Base-by-base conservation (phyloP, 495 filamentous ascomycete genomes). In the Evernia prunastri region DNA sequence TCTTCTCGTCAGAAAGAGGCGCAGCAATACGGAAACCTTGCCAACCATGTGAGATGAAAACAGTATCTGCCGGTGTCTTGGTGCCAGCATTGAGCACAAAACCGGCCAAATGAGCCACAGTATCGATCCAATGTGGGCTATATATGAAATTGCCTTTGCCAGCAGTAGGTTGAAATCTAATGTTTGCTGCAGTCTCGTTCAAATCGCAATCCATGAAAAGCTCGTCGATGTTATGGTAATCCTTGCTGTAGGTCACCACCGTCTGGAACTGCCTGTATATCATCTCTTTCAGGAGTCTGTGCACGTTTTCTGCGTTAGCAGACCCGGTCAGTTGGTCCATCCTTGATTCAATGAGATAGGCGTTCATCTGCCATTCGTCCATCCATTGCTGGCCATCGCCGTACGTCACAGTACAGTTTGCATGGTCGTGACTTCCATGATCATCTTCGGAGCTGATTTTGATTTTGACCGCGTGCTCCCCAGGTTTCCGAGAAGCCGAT, bases 41-140 rank as follows among this genome's bases (percentile, higher is more conserved):
- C 82, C 86, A 89, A 20, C 86, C 84, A 70, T 88, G 85, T 17
- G 81, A 84, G 61, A 89, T 82, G 71, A 79, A 89, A 45, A 86
- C 83, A 39, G 81, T 74, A 63, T 85, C 81, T 58, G 80, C 76
- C 17, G 81, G 82, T 63, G 87, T 82, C 10, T 82, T 77, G 25
- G 78, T 80, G 66, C 81, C 86, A 27, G 79, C 85, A 65, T 89
- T 88, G 68, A 86, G 79, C 67, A 84, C 81, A 71, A 88, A 88
- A 29, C 80, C 79, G 4, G 73, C 72, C 0, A 82, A 49, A 63
- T 81, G 78, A 0, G 65, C 68, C 13, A 80, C 64, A 29, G 72
- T 75, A 56, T 82, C 80, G 58, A 81, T 79, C 57, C 67, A 77
- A 59, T 79, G 70, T 0, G 79, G 79, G 3, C 74, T 68, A 12